A percentile compares a stretch with the other conserved stretches of the same genome.
Conservation (phyloP, 2,329 filamentous ascomycete genomes). For the Kalmusia sp. region DNA sequence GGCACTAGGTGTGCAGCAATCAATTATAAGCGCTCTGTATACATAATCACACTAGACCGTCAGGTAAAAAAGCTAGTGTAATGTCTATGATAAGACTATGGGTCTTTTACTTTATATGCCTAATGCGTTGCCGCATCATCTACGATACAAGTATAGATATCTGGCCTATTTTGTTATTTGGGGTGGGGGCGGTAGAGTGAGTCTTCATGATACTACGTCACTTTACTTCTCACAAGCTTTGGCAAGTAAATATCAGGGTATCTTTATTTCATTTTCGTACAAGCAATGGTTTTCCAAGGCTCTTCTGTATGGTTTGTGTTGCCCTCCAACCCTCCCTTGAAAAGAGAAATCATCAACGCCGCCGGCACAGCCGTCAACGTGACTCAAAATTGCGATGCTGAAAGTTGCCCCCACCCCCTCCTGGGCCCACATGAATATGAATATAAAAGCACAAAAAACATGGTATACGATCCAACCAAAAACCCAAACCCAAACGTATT, state of each 20-base stretch:
- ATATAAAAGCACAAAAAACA: neutral
- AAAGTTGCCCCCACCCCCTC: neutral
- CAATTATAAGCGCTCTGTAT: too few relatives aligned
- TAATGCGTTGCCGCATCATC: too few relatives aligned
- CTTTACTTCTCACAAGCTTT: neutral
- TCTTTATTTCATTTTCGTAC: neutral
- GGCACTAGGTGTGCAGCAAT: too few relatives aligned
- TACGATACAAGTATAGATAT: too few relatives aligned
- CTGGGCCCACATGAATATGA: neutral
- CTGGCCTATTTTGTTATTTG: too few relatives aligned
- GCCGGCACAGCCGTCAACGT: slow-evolving; percentile 25
- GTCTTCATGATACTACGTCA: too few relatives aligned
- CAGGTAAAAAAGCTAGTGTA: too few relatives aligned
- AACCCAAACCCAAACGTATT: neutral
- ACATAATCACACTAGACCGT: too few relatives aligned
- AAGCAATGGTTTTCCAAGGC: too few relatives aligned
- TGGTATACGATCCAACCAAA: neutral
- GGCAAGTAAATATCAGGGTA: neutral
- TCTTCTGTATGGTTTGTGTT: neutral
- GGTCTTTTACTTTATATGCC: too few relatives aligned
- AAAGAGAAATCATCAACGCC: slow-evolving; percentile 4
- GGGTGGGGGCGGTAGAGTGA: too few relatives aligned
- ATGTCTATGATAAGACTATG: too few relatives aligned
- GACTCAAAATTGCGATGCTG: neutral
- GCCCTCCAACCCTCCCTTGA: neutral